Evolutionary conservation across 2,329 filamentous ascomycete species (phyloP), one percentile per base, ranked within the genome.

Genomic region (Pseudogymnoascus sp.): DNA sequence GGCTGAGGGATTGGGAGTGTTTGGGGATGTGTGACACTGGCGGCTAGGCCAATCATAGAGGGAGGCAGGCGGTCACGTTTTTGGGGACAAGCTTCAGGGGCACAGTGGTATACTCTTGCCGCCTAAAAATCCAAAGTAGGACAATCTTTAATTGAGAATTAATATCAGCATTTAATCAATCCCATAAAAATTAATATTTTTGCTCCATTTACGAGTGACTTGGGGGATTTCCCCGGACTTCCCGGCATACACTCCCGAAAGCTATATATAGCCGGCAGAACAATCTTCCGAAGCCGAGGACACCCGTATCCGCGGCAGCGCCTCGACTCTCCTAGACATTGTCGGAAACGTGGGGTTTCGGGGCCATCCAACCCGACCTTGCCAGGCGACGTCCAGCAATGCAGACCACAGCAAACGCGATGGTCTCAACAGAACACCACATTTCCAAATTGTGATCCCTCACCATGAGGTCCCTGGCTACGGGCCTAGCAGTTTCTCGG

Each of bases 381-480:
- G 47, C 26, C 47, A 56, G 47, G 47, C 47, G 47, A 56, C 47
- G 47, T 33, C 47, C 47, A 53, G 47, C 24, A 5, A 53, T 53
- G 47, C 26, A 5, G 47, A 53, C 47, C 14, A 10, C 16, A 19
- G 26, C n/a, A 56, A 56, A 56, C 47, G 47, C 47, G 26, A 56
- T 56, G 47, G 47, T 56, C 26, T 56, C 47, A 56, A 3, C 26
- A 31, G 10, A 56, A 56, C 47, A 56, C 47, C 47, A 33, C 26
- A 56, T 56, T 7, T 19, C 26, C 47, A 56, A 31, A 56, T n/a
- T 56, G 47, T 56, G 47, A 56, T 56, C 26, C 47, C 47, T 56
- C 47, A 19, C n/a, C 47, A 56, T 56, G 47, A 56, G 47, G 47
- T 16, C 47, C 47, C 47, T 56, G 47, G 47, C 47, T 19, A 56